Evolutionary conservation across 352 stramenopile species (phyloP), one percentile per base, ranked within the genome.

Genomic region (Globisporangium canariense): DNA sequence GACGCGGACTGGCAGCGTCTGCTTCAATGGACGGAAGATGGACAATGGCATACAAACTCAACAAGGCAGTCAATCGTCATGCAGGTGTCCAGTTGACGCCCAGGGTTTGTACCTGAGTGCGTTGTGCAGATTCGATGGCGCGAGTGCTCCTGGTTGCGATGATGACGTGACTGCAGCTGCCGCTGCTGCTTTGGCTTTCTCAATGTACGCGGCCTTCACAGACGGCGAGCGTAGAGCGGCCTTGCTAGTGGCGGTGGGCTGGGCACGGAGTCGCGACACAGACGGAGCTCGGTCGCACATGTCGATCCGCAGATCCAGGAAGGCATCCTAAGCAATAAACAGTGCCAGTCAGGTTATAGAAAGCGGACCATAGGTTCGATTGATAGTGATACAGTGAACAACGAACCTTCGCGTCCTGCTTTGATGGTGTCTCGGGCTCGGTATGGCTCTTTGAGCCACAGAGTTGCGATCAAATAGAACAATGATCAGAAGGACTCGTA

Each of bases 1-100:
- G 83, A 90, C 2, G 83, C 83, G 0, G 83, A 92, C 45, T 86
- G 77, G 45, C 81, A 91, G 22, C 83, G 73, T 55, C 83, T 90
- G 18, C 6, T 22, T n/a, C 25, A 58, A n/a, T 60, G 55, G 57
- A n/a, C 28, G 13, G 20, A 60, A 10, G 36, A 22, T 13, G 18
- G 41, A 36, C 10, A 22, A 7, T 13, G 1, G 9, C 11, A 40
- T 20, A 22, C 18, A 49, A 49, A 49, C 13, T 49, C 16, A 49
- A 11, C 14, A 22, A 22, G 18, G 3, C n/a, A 6, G 16, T 2
- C 43, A 20, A 3, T 22, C 6, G 9, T 32, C 22, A 46, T 6
- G 11, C 7, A n/a, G n/a, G 7, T 25, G 10, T 8, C 18, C 4
- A 41, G 10, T 40, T n/a, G 2, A 52, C 3, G 3, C 16, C 46